Evolutionary conservation across 2,329 filamentous ascomycete genomes (phyloP).

Genomic region (Aspergillus proliferans): DNA sequence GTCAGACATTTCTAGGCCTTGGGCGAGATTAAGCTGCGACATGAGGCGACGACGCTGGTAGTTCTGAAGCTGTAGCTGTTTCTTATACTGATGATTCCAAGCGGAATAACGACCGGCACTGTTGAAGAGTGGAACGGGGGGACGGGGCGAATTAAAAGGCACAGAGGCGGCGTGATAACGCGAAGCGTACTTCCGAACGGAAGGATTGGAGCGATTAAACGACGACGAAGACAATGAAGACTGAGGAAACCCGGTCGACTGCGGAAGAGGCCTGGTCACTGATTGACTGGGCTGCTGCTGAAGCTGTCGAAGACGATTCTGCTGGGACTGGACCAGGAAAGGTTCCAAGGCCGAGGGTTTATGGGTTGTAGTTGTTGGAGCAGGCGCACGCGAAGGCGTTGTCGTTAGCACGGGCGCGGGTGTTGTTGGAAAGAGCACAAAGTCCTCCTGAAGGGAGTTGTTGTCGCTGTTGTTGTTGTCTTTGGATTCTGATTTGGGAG

Average conservation of each 20-base stretch:
- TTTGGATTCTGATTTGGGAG: constrained; percentile 28
- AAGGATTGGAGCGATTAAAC: constrained; percentile 31
- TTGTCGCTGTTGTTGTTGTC: constrained; percentile 25
- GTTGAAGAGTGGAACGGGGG: constrained; percentile 36
- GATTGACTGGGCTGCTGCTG: constrained; percentile 29
- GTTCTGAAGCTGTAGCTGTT: constrained; percentile 20
- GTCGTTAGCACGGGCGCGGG: constrained; percentile 26
- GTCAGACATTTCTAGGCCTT: constrained; percentile 29
- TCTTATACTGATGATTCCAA: constrained; percentile 15
- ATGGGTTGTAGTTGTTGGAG: constrained; percentile 32
- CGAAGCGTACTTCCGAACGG: constrained; percentile 25
- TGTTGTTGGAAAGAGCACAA: constrained; percentile 38
- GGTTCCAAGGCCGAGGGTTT: constrained; percentile 26
- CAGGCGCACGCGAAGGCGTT: constrained; percentile 30
- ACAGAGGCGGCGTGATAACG: constrained; percentile 33
- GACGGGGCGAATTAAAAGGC: constrained; percentile 35
- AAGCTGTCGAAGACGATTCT: constrained; percentile 25
- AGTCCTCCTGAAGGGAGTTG: constrained; percentile 36
- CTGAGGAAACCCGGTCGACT: constrained; percentile 34
- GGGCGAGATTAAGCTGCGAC: constrained; percentile 33
- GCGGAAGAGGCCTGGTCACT: constrained; percentile 33
- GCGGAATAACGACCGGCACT: constrained; percentile 17
- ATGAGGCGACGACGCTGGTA: constrained; percentile 33
- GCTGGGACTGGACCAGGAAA: constrained; percentile 28
- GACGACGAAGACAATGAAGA: constrained; percentile 15